Conservation (phyloP, 352 stramenopile genomes). For the Pythium aquatile region DNA sequence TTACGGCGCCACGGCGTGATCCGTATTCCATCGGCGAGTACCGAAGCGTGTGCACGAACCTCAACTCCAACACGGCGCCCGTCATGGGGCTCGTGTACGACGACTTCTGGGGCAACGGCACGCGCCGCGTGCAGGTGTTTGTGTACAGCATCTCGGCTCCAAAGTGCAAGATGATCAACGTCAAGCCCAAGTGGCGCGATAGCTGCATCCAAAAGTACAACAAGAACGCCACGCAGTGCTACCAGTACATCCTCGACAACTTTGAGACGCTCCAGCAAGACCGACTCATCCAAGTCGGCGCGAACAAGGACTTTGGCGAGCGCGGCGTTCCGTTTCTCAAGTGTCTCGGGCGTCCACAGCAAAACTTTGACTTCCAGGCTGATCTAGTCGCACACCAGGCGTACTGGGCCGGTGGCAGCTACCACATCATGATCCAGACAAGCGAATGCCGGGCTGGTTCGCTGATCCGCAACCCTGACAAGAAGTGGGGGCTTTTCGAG, state of each 20-base stretch:
- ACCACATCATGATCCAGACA: constrained; percentile 47
- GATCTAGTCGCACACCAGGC: constrained; percentile 52
- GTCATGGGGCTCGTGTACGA: constrained; percentile 29
- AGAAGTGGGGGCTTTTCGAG: constrained; percentile 49
- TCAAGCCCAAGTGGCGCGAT: constrained; percentile 14
- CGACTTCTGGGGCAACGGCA: constrained; percentile 33
- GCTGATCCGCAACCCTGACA: constrained; percentile 34
- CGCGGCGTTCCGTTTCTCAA: constrained; percentile 44
- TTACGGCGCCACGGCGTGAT: constrained; percentile 22
- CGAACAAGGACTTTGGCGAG: constrained; percentile 40
- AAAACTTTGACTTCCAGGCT: constrained; percentile 47
- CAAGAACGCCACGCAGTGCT: constrained; percentile 36
- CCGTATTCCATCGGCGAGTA: constrained; percentile 26
- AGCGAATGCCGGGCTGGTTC: constrained; percentile 45
- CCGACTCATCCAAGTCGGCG: constrained; percentile 33
- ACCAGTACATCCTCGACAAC: constrained; percentile 49
- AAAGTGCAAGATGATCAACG: constrained; percentile 33
- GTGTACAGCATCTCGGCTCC: constrained; percentile 35
- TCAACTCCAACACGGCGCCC: constrained; percentile 31
- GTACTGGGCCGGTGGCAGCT: constrained; percentile 47
- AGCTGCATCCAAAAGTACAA: constrained; percentile 30
- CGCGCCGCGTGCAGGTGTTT: constrained; percentile 26
- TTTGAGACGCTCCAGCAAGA: constrained; percentile 37
- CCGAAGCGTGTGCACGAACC: constrained; percentile 26
- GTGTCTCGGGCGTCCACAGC: constrained; percentile 39